A percentile compares a stretch with the other conserved stretches of the same genome.
These are phyloP conservation scores for Delonix regia DNA, from an alignment of 306 rosid species.

Conservation along the genomic window DNA sequence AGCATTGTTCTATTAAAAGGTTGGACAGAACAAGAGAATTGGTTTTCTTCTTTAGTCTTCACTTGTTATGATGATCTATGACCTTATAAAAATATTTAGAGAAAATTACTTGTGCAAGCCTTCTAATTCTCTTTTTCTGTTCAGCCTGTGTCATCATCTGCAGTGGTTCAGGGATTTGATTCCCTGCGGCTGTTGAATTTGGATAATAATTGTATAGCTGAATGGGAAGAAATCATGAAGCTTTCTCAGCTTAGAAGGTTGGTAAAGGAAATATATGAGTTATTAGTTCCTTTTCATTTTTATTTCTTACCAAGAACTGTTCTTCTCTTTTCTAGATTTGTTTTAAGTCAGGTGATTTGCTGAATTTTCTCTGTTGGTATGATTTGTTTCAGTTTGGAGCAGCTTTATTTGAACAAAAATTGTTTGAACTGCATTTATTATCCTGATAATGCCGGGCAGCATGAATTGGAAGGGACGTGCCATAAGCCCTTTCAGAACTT, in stretches of 20 bases:
- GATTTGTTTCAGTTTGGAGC: conserved; percentile 83
- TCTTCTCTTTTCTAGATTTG: conserved; percentile 24
- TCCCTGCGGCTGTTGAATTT: conserved; percentile 83
- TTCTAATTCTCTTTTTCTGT: conserved; percentile 42
- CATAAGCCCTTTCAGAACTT: conserved; percentile 68
- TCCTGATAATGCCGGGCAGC: conserved; percentile 47
- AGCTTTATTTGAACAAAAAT: conserved; percentile 90
- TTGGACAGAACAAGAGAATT: neutral
- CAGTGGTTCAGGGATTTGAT: conserved; percentile 79
- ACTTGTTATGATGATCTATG: neutral
- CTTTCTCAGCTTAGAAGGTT: conserved; percentile 83
- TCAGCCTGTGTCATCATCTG: conserved; percentile 66
- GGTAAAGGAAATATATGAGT: conserved; percentile 14
- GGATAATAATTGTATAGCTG: conserved; percentile 79
- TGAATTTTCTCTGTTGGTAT: conserved; percentile 36
- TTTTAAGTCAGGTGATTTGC: conserved; percentile 33
- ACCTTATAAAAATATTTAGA: conserved; percentile 2
- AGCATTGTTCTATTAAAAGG: conserved; percentile 3
- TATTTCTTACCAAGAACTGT: conserved; percentile 11
- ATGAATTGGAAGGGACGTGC: conserved; percentile 44
- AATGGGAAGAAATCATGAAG: conserved; percentile 84
- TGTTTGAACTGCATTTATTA: conserved; percentile 64
- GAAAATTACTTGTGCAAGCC: conserved; percentile 22
- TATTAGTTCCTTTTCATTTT: conserved; percentile 20
- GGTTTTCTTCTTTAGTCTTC: conserved; percentile 19